Conservation (phyloP, 2,329 filamentous ascomycete species). For the Ilyonectria mors-panacis region DNA sequence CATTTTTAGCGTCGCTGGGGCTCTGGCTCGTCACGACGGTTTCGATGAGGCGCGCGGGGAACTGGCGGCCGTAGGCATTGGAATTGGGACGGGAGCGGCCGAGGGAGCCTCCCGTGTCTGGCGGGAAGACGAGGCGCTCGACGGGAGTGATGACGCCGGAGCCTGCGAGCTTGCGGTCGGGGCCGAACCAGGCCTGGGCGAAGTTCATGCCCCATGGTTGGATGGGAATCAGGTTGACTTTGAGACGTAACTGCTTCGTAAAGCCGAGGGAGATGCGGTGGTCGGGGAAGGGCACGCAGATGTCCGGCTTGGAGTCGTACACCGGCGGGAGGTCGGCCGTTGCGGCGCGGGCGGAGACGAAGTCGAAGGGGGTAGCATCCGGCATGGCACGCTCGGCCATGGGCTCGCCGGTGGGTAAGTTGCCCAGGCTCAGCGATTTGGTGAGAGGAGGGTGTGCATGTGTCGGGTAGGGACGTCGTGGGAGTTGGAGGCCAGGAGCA, state of each 20-base stretch:
- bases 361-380: constrained; percentile 71
- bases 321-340: constrained; percentile 74
- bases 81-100: constrained; percentile 59
- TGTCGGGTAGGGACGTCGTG: constrained; percentile 70
- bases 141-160: constrained; percentile 54
- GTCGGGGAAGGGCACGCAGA: constrained; percentile 77
- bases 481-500: constrained; percentile 74
- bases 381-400: constrained; percentile 67
- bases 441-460: constrained; percentile 70
- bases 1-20: constrained; percentile 69
- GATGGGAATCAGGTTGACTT: constrained; percentile 72
- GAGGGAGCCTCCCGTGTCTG: constrained; percentile 29
- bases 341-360: constrained; percentile 67
- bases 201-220: constrained; percentile 70
- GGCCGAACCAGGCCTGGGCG: constrained; percentile 59
- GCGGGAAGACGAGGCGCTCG: constrained; percentile 60
- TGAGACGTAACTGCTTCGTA: constrained; percentile 56
- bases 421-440: constrained; percentile 63
- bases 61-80: constrained; percentile 67
- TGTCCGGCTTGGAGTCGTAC: constrained; percentile 71
- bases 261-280: constrained; percentile 69
- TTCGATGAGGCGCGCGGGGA: constrained; percentile 67
- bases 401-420: constrained; percentile 69
- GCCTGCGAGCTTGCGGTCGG: constrained; percentile 40
- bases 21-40: constrained; percentile 73